Evolutionary conservation across 2,329 filamentous ascomycete genomes (phyloP), one percentile per base, ranked within the genome.

Genomic region (Monilinia polystroma): DNA sequence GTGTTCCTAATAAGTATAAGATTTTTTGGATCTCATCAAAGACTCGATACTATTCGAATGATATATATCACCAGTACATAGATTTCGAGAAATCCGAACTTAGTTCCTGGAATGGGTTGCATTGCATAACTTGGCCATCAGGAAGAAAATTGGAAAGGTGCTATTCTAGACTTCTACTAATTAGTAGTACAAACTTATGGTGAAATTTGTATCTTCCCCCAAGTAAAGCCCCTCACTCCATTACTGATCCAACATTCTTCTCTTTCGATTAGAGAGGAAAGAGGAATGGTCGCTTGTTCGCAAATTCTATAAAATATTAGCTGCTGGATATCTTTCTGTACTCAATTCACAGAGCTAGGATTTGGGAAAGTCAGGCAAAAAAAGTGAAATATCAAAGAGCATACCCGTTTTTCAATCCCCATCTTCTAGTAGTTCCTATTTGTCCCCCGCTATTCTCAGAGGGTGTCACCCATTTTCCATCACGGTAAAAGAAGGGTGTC

Each of bases 171-270:
- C 14, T 43, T 43, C 41, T 16, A 43, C 3, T 43, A 43, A 43
- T 16, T 14, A 43, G 41, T 16, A 47, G 6, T 47, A 49, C 18
- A 1, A 8, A 49, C 6, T 8, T 49, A 49, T 11, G 45, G 20
- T 10, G 20, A n/a, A n/a, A 49, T 8, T 6, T n/a, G 45, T 49
- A 49, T n/a, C 45, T n/a, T 49, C 45, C 84, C 85, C 67, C 76
- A 80, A 16, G 88, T 81, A 71, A 96, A 97, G 0, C 94, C 94
- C 70, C 90, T 85, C 1, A 94, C 90, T 0, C 91, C 93, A 77
- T 94, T 97, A 77, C 93, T 97, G 64, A 97, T 79, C 90, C 92
- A 96, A 69, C 93, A 90, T 64, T 88, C 83, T 77, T 97, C 93
- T 0, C 89, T 91, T 70, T 91, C 82, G 4, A 81, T 75, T 16